Evolutionary conservation across 306 rosid genomes (phyloP).

Genomic region (Acacia acuminata): DNA sequence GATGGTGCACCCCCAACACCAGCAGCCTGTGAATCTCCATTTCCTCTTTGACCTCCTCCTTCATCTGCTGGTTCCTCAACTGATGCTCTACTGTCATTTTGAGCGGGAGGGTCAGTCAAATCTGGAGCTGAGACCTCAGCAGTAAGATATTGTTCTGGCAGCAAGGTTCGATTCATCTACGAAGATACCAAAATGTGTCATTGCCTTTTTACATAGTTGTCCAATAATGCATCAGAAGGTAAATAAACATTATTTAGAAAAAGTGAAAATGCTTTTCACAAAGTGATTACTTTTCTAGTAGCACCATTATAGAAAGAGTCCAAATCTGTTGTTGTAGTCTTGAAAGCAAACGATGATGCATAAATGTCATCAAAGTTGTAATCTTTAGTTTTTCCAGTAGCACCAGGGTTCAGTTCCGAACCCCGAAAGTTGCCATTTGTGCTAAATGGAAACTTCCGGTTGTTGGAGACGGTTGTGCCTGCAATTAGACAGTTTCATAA

Average conservation of each 20-base stretch:
- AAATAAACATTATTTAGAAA: constrained; percentile 25
- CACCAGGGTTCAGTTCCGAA: constrained; percentile 45
- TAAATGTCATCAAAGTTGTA: constrained; percentile 47
- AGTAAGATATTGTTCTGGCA: constrained; percentile 59
- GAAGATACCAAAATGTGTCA: constrained; percentile 14
- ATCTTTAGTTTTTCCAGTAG: constrained; percentile 45
- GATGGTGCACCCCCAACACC: constrained; percentile 69
- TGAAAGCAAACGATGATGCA: constrained; percentile 73
- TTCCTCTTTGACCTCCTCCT: constrained; percentile 68
- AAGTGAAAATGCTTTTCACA: neutral
- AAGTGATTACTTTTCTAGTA: constrained; percentile 65
- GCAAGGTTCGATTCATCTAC: constrained; percentile 53
- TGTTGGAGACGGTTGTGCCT: constrained; percentile 97
- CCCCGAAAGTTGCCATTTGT: constrained; percentile 45
- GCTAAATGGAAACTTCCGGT: constrained; percentile 71
- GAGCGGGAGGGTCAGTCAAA: constrained; percentile 43
- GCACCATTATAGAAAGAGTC: constrained; percentile 60
- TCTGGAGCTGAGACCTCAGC: constrained; percentile 62
- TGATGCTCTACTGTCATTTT: constrained; percentile 53
- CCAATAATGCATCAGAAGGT: constrained; percentile 27
- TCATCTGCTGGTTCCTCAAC: constrained; percentile 73
- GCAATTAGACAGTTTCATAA: constrained; percentile 49
- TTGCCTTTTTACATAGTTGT: constrained; percentile 3
- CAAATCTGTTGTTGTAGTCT: constrained; percentile 52
- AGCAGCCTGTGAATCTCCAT: constrained; percentile 60